These are phyloP conservation scores for Fraxinus ornus DNA, from an alignment of 305 asterid species.

Conservation along the genomic window DNA sequence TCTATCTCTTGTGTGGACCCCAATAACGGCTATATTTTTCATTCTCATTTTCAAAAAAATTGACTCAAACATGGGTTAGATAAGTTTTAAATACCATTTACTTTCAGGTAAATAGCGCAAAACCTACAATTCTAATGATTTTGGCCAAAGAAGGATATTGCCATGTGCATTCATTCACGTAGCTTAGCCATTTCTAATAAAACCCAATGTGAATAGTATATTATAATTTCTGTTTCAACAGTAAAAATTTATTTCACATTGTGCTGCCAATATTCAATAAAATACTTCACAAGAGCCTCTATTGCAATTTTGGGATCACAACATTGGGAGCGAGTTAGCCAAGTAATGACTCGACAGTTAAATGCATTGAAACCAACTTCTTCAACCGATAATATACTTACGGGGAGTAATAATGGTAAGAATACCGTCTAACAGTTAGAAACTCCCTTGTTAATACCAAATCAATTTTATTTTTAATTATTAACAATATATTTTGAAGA, in stretches of 20 bases:
- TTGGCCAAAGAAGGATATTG: not conserved
- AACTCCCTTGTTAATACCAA: not conserved
- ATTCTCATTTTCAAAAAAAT: too few relatives aligned
- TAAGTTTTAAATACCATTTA: not conserved
- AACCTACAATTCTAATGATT: not conserved
- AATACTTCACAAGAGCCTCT: not conserved
- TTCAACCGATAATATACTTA: too few relatives aligned
- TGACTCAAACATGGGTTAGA: not conserved
- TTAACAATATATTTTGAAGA: not conserved
- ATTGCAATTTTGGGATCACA: not conserved
- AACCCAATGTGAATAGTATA: not conserved
- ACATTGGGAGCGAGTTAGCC: not conserved
- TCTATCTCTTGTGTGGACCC: not conserved
- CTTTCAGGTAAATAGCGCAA: not conserved
- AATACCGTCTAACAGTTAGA: not conserved
- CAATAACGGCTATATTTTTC: too few relatives aligned
- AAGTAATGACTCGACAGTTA: not conserved
- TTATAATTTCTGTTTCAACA: too few relatives aligned
- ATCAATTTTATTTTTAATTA: not conserved
- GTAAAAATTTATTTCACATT: not conserved
- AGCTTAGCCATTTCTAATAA: not conserved
- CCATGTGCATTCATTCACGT: not conserved
- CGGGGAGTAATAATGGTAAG: not conserved
- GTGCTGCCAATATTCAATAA: not conserved
- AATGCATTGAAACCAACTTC: not conserved